phyloP scores from a whole-genome alignment of 75 land plant genomes.

The Ceratopteris richardii region DNA sequence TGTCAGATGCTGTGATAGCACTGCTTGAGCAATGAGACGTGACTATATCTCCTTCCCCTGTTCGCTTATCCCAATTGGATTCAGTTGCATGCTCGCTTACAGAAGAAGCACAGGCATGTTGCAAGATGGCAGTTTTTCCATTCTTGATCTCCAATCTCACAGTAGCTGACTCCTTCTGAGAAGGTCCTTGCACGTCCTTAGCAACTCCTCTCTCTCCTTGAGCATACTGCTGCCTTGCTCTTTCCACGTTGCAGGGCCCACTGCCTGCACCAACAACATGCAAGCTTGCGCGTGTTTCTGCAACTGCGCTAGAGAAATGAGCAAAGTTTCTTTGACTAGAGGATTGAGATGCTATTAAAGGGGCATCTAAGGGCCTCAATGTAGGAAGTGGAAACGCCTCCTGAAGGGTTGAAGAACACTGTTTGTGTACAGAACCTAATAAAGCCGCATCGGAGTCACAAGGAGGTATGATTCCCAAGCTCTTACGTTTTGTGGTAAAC shows the following conservation, averaged over 20 bases:
- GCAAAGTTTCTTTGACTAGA: not conserved
- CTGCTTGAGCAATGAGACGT: not conserved
- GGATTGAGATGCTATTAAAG: not conserved
- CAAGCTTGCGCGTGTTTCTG: not conserved
- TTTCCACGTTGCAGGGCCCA: not conserved
- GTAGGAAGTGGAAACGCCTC: too few relatives aligned
- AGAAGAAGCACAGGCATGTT: not conserved
- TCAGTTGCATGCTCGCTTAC: not conserved
- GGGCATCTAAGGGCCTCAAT: too few relatives aligned
- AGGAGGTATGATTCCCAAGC: too few relatives aligned
- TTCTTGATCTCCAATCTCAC: too few relatives aligned
- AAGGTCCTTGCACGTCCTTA: not conserved
- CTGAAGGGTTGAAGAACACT: too few relatives aligned
- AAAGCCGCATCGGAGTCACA: too few relatives aligned
- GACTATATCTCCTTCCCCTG: not conserved
- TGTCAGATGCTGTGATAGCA: not conserved
- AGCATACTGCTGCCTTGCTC: conserved; percentile 1
- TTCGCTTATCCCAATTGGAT: not conserved
- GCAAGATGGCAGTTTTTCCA: too few relatives aligned
- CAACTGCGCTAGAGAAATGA: not conserved
- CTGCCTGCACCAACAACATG: conserved; percentile 1
- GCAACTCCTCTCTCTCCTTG: not conserved
- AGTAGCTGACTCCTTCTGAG: not conserved
- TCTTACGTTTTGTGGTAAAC: too few relatives aligned
- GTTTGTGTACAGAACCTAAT: too few relatives aligned